These are phyloP conservation scores for Dictyophora rubrovolvata DNA, from an alignment of 768 basidiomycete genomes.

Conservation along the genomic window DNA sequence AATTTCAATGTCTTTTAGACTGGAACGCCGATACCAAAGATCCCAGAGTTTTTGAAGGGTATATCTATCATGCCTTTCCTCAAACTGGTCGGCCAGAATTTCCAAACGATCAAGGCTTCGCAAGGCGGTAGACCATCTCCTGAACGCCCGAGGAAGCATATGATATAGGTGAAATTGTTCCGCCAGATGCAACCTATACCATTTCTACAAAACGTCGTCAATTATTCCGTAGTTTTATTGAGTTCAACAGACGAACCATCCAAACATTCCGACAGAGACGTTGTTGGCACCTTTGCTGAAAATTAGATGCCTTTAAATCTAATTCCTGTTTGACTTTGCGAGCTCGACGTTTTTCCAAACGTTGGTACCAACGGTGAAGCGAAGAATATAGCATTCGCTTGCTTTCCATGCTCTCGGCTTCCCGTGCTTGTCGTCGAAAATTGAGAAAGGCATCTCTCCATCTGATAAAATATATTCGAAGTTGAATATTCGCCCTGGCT, in stretches of 20 bases:
- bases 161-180: conserved; percentile 39
- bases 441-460: conserved; percentile 43
- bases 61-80: conserved; percentile 27
- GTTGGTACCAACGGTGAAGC: conserved; percentile 44
- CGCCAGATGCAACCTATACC: conserved; percentile 52
- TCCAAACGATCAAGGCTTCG: conserved; percentile 34
- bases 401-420: conserved; percentile 35
- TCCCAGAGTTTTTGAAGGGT: conserved; percentile 38
- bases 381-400: conserved; percentile 32
- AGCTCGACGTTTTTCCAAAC: conserved; percentile 45
- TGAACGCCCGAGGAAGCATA: conserved; percentile 34
- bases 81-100: conserved; percentile 39
- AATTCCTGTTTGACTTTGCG: conserved; percentile 57
- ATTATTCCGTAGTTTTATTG: background rate
- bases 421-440: conserved; percentile 30
- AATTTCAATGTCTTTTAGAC: conserved; percentile 28
- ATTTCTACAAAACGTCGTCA: conserved; percentile 27
- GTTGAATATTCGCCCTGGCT: conserved; percentile 56
- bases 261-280: conserved; percentile 49
- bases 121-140: conserved; percentile 44
- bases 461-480: conserved; percentile 45
- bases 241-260: conserved; percentile 19
- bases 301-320: conserved; percentile 56
- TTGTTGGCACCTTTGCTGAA: conserved; percentile 46
- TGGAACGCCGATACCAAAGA: conserved; percentile 41